Evolutionary conservation across 768 basidiomycete species (phyloP), one percentile per base, ranked within the genome.

Genomic region (Macrolepiota fuliginosa): DNA sequence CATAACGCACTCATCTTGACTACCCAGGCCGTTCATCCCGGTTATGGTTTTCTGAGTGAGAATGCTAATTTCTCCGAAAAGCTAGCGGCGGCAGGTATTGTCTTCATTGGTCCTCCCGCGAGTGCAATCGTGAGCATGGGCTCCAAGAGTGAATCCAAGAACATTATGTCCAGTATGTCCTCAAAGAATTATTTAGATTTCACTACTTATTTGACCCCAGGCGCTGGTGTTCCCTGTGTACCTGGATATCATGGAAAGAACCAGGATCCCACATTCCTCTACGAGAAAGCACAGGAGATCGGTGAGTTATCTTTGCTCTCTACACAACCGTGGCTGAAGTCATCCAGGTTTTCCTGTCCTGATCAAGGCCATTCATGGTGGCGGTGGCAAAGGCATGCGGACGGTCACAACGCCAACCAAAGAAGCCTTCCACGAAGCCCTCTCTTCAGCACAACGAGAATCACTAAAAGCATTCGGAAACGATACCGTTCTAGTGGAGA

Each of bases 321-420:
- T 10, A 4, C 52, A 7, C 9, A 11, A 51, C 29, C 53, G 39
- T 56, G 27, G 45, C 62, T 55, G 25, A 57, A 24, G 46, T 39
- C 12, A 13, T 25, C 10, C 36, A 89, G 90, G 91, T 11, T 96
- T 92, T 69, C 95, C 95, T 27, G 91, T 96, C 1, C 78, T 98
- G 29, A 97, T 98, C 74, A 98, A 98, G 70, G 96, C 95, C n/a
- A 89, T 95, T 50, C 90, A 96, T 65, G 95, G 96, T 25, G 96
- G 95, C 17, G 95, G 95, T 5, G 96, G 95, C 1, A 97, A 97
- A 71, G 95, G 95, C 46, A 97, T 97, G 94, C 88, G 94, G 46
- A 87, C 86, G 10, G 92, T 94, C 2, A 75, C 73, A 12, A 75
- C 76, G 19, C 75, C 83, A 24, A 80, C 83, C 2, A 74, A 81